Evolutionary conservation across 352 stramenopile species (phyloP).

Genomic region (Pythium volutum): DNA sequence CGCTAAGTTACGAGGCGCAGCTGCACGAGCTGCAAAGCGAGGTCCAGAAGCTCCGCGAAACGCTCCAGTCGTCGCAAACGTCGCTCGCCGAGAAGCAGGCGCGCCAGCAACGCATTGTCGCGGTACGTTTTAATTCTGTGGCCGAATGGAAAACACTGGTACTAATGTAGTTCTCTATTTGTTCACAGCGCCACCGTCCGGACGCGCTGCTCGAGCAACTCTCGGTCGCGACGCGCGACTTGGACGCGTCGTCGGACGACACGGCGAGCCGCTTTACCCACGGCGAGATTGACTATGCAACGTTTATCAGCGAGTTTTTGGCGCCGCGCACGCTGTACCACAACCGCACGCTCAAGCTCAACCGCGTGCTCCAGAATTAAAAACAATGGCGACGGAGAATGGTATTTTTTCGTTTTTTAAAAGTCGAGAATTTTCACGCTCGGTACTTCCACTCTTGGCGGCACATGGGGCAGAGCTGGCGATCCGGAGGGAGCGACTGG

Average conservation of each 20-base stretch:
- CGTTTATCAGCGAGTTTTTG: slow-evolving; percentile 67
- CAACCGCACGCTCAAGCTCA: slow-evolving; percentile 73
- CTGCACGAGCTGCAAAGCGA: slow-evolving; percentile 50
- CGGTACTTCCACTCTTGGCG: slow-evolving; percentile 87
- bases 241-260: slow-evolving; percentile 70
- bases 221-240: slow-evolving; percentile 44
- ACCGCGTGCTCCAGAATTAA: slow-evolving; percentile 52
- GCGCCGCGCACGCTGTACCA: slow-evolving; percentile 72
- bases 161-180: background rate
- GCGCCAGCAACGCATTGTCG: slow-evolving; percentile 60
- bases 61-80: slow-evolving; percentile 53
- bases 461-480: slow-evolving; percentile 89
- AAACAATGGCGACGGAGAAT: background rate
- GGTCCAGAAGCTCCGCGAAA: slow-evolving; percentile 42
- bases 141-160: background rate
- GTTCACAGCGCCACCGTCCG: slow-evolving; percentile 51
- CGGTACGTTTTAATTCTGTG: slow-evolving; percentile 33
- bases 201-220: slow-evolving; percentile 75
- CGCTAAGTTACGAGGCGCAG: slow-evolving; percentile 51
- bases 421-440: no score
- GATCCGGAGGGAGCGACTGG: slow-evolving; percentile 74
- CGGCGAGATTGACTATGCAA: slow-evolving; percentile 61
- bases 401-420: slow-evolving; percentile 2
- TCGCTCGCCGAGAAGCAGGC: slow-evolving; percentile 63
- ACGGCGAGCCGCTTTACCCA: slow-evolving; percentile 69